These are phyloP conservation scores for Thelonectria blattea DNA, from an alignment of 2,329 filamentous ascomycete genomes.

Conservation along the genomic window DNA sequence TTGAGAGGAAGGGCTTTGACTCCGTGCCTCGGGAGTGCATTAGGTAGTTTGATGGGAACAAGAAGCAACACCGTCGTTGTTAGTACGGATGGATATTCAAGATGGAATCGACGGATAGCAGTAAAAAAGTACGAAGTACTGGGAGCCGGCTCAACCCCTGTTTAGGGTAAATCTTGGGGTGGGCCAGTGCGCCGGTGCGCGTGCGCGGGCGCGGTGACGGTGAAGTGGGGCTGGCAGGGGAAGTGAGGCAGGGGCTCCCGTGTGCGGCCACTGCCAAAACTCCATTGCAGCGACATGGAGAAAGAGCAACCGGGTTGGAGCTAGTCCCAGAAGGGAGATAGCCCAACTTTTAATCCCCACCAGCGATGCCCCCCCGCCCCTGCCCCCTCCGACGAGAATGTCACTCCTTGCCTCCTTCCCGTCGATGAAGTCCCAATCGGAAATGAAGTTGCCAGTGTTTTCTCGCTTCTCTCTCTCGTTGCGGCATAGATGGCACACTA, in stretches of 20 bases:
- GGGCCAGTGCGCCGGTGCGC: conserved; percentile 11
- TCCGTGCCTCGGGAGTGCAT: too few relatives aligned
- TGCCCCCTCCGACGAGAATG: conserved; percentile 7
- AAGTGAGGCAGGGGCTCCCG: conserved; percentile 9
- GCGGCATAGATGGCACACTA: conserved; percentile 7
- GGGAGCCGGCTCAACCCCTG: conserved; percentile 3
- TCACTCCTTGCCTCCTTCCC: background rate
- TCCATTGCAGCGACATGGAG: conserved; percentile 19
- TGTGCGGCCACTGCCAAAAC: too few relatives aligned
- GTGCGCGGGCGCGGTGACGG: conserved; percentile 10
- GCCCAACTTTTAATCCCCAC: conserved; percentile 12
- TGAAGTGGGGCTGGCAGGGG: conserved; percentile 10
- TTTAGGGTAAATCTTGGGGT: conserved; percentile 10
- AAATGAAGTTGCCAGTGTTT: conserved; percentile 23
- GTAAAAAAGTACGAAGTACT: background rate
- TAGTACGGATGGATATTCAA: too few relatives aligned
- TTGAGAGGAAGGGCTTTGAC: too few relatives aligned
- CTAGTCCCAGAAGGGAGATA: conserved; percentile 16
- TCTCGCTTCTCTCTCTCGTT: conserved; percentile 16
- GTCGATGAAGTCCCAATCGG: conserved; percentile 21
- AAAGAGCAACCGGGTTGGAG: conserved; percentile 6
- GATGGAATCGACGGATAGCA: too few relatives aligned
- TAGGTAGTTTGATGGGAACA: too few relatives aligned
- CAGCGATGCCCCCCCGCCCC: conserved; percentile 3
- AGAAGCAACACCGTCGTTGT: too few relatives aligned